A percentile compares a stretch with the other conserved stretches of the same genome.
phyloP scores from a whole-genome alignment of 345 rosid species.

The Lepidium sativum region DNA sequence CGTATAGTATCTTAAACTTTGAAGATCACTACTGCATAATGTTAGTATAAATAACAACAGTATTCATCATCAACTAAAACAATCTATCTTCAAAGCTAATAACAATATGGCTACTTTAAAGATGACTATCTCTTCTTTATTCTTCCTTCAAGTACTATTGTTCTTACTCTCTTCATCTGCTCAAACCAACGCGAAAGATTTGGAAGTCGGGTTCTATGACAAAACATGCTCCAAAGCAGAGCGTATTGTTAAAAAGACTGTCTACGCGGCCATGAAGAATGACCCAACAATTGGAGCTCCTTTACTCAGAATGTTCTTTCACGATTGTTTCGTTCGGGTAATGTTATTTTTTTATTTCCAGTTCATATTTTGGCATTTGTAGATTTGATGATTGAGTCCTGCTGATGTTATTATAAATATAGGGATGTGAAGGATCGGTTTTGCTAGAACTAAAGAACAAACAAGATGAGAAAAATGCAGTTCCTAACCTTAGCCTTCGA shows the following conservation, averaged over 20 bases:
- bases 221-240: constrained; percentile 45
- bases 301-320: constrained; percentile 65
- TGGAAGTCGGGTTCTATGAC: constrained; percentile 51
- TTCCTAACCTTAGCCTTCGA: constrained; percentile 49
- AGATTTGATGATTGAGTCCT: not conserved
- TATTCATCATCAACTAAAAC: not conserved
- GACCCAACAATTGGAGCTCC: constrained; percentile 50
- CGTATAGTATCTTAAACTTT: not conserved
- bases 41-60: constrained; percentile 9
- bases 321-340: constrained; percentile 80
- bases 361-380: not conserved
- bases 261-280: constrained; percentile 24
- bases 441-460: constrained; percentile 44
- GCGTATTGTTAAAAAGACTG: constrained; percentile 29
- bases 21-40: not conserved
- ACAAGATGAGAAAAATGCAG: constrained; percentile 41
- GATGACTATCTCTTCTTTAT: constrained; percentile 15
- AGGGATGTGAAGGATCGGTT: constrained; percentile 89
- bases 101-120: constrained; percentile 28
- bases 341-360: not conserved
- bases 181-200: constrained; percentile 13
- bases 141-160: constrained; percentile 18
- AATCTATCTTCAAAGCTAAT: not conserved
- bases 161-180: constrained; percentile 18
- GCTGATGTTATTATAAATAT: not conserved